Conservation (phyloP, 306 rosid genomes). For the Calophaca sinica region DNA sequence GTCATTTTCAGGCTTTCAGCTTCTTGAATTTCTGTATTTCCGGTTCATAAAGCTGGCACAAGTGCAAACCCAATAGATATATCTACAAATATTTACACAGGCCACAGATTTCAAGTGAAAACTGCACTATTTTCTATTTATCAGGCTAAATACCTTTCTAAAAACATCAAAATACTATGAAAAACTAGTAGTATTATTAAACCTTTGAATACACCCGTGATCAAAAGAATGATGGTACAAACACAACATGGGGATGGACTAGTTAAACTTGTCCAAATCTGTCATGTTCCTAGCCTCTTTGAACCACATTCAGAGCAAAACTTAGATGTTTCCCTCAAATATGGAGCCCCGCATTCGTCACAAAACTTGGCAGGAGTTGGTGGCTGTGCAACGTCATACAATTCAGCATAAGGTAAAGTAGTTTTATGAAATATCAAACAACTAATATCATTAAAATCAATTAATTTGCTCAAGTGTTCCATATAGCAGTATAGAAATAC, state of each 20-base stretch:
- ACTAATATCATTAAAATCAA: conserved; percentile 20
- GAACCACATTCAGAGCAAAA: conserved; percentile 95
- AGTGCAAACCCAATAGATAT: conserved; percentile 12
- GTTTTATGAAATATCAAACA: conserved; percentile 21
- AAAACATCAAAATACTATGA: conserved; percentile 20
- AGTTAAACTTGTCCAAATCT: conserved; percentile 14
- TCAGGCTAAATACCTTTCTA: conserved; percentile 34
- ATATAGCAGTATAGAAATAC: conserved; percentile 19
- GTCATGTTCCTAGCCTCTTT: conserved; percentile 80
- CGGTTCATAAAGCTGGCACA: conserved; percentile 8
- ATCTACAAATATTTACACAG: conserved; percentile 41
- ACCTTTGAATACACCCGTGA: conserved; percentile 9
- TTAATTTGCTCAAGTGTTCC: neutral
- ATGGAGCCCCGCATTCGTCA: conserved; percentile 89
- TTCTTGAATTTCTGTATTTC: neutral
- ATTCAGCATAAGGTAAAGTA: conserved; percentile 10
- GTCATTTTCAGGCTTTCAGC: conserved; percentile 30
- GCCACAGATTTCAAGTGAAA: conserved; percentile 32
- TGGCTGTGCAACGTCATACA: conserved; percentile 60
- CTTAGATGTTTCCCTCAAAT: conserved; percentile 89
- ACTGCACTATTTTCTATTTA: conserved; percentile 10
- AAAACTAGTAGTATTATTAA: conserved; percentile 7
- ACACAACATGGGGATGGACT: neutral
- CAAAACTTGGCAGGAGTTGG: conserved; percentile 88
- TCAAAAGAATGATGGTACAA: conserved; percentile 24